Percentiles rank a stretch among this genome's conserved stretches.
These are phyloP conservation scores for Mikania micrantha DNA, from an alignment of 129 eudicot species.

Conservation along the genomic window DNA sequence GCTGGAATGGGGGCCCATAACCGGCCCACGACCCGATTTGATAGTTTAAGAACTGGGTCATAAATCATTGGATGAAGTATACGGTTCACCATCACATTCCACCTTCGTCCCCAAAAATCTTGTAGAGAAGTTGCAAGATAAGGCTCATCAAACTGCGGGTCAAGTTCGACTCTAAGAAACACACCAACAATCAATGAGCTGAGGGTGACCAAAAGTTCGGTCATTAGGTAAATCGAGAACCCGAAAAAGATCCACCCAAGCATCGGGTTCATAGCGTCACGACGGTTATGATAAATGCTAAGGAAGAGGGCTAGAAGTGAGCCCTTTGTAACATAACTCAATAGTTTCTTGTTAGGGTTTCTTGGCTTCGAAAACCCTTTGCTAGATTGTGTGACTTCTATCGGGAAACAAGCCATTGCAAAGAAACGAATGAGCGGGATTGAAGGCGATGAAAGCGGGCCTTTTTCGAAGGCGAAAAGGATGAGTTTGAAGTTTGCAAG, in stretches of 20 bases:
- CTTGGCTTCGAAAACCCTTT: background rate
- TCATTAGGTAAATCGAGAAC: conserved; percentile 32
- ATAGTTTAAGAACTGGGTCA: conserved; percentile 27
- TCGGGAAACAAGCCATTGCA: conserved; percentile 22
- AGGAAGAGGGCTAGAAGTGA: conserved; percentile 27
- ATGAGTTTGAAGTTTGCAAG: conserved; percentile 40
- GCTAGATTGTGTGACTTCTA: conserved; percentile 6
- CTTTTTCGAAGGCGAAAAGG: conserved; percentile 29
- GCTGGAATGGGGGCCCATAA: conserved; percentile 51
- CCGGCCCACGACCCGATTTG: conserved; percentile 35
- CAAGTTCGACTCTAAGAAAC: conserved; percentile 37
- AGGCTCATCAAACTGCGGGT: conserved; percentile 78
- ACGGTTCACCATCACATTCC: conserved; percentile 77
- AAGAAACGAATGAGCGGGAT: conserved; percentile 19
- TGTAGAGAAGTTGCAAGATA: conserved; percentile 68
- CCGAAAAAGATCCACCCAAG: conserved; percentile 25
- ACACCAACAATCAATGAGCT: conserved; percentile 22
- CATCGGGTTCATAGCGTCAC: conserved; percentile 27
- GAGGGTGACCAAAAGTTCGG: conserved; percentile 43
- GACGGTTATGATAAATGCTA: conserved; percentile 22
- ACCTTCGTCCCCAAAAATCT: conserved; percentile 85
- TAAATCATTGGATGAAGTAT: conserved; percentile 57
- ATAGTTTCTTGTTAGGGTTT: background rate
- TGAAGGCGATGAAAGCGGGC: conserved; percentile 23
- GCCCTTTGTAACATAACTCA: conserved; percentile 35